These are phyloP conservation scores for Neoboletus brunneissimus DNA, from an alignment of 768 basidiomycete genomes.

Conservation along the genomic window DNA sequence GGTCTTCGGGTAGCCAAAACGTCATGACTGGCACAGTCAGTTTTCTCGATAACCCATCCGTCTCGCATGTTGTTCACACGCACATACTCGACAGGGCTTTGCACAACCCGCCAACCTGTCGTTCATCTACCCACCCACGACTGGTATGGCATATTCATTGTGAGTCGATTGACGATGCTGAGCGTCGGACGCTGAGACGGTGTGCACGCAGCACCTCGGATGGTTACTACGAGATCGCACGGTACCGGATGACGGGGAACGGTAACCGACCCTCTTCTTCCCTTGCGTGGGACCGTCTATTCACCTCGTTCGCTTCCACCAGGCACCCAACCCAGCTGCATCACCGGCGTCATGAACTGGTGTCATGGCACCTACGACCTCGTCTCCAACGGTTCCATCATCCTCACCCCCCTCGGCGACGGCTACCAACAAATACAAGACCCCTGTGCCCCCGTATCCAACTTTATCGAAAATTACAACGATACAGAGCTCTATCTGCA, in stretches of 20 bases:
- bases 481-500: conserved; percentile 57
- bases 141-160: conserved; percentile 90
- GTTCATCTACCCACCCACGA: conserved; percentile 81
- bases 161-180: conserved; percentile 37
- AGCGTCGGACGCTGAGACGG: neutral
- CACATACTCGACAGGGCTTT: conserved; percentile 54
- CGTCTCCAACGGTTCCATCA: conserved; percentile 75
- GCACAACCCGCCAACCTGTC: conserved; percentile 78
- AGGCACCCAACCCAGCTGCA: conserved; percentile 86
- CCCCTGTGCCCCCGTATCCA: conserved; percentile 84
- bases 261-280: conserved; percentile 41
- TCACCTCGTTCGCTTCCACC: conserved; percentile 2
- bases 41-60: conserved; percentile 15
- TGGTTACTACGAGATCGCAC: conserved; percentile 83
- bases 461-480: conserved; percentile 85
- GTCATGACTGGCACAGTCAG: conserved; percentile 84
- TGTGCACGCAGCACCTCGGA: conserved; percentile 51
- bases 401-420: conserved; percentile 72
- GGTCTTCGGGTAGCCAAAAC: conserved; percentile 74
- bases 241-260: conserved; percentile 87
- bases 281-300: neutral
- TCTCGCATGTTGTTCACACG: neutral
- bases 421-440: conserved; percentile 95
- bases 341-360: conserved; percentile 86
- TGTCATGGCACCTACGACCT: conserved; percentile 78